Evolutionary conservation across 1,284 basidiomycete species (phyloP).

Genomic region (Boletus albobrunnescens): DNA sequence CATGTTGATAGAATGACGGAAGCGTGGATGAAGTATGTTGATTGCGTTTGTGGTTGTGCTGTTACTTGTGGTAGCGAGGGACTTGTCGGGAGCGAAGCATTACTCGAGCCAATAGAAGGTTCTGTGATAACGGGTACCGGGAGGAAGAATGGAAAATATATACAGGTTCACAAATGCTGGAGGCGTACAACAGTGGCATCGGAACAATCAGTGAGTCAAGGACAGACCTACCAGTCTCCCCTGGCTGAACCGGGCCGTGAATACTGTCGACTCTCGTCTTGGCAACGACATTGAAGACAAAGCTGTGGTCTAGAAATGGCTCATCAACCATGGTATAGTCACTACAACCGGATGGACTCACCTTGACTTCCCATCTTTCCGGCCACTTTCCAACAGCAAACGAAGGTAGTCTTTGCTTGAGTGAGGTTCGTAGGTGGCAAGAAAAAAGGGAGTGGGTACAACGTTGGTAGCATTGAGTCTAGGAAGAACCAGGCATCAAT

Average conservation of each 20-base stretch:
- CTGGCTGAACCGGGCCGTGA: constrained; percentile 78
- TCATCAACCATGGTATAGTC: neutral
- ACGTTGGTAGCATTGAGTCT: constrained; percentile 63
- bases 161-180: constrained; percentile 81
- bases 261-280: constrained; percentile 60
- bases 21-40: constrained; percentile 44
- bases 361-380: constrained; percentile 80
- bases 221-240: constrained; percentile 62
- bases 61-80: constrained; percentile 14
- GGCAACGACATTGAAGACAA: constrained; percentile 70
- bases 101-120: constrained; percentile 9
- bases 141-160: constrained; percentile 74
- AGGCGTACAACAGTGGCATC: neutral
- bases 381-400: constrained; percentile 82
- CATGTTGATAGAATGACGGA: constrained; percentile 67
- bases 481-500: constrained; percentile 3
- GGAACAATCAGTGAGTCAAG: neutral
- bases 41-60: constrained; percentile 19
- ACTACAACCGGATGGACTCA: constrained; percentile 30
- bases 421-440: constrained; percentile 65
- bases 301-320: constrained; percentile 57
- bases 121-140: constrained; percentile 46
- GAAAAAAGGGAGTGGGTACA: constrained; percentile 62
- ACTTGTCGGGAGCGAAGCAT: constrained; percentile 27
- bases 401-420: constrained; percentile 75